phyloP scores from a whole-genome alignment of 1,139 yeast genomes.

The Pichia sp. region DNA sequence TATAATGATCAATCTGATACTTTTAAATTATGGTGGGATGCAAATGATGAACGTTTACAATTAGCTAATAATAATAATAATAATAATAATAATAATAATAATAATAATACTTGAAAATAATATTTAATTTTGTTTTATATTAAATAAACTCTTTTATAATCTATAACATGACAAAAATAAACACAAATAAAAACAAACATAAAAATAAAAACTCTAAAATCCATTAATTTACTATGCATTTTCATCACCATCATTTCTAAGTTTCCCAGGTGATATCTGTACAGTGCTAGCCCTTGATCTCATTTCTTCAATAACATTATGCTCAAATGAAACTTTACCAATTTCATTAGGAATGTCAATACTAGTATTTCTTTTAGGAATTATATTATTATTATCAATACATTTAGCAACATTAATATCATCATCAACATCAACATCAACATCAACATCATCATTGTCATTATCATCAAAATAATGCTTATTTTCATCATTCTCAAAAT shows the following conservation, averaged over 20 bases:
- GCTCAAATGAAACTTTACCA: neutral
- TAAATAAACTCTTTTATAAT: no score
- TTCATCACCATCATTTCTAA: no score
- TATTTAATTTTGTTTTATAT: no score
- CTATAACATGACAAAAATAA: no score
- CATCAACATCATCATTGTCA: neutral
- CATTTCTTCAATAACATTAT: conserved; percentile 5
- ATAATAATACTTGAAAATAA: no score
- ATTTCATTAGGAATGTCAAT: neutral
- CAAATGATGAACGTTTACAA: conserved; percentile 33
- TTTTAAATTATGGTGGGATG: conserved; percentile 37
- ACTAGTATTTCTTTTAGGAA: conserved; percentile 1
- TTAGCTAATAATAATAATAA: neutral
- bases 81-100: no score
- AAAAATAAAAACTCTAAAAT: no score
- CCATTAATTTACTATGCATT: no score
- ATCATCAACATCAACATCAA: neutral
- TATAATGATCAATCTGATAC: conserved; percentile 28
- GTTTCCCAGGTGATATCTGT: neutral
- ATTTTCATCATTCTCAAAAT: neutral
- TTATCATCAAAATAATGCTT: neutral
- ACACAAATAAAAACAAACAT: no score
- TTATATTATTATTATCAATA: neutral
- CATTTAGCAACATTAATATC: conserved; percentile 4
- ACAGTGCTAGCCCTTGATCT: conserved; percentile 24